Conservation (phyloP, 2,329 filamentous ascomycete species). For the Zasmidium cellare region DNA sequence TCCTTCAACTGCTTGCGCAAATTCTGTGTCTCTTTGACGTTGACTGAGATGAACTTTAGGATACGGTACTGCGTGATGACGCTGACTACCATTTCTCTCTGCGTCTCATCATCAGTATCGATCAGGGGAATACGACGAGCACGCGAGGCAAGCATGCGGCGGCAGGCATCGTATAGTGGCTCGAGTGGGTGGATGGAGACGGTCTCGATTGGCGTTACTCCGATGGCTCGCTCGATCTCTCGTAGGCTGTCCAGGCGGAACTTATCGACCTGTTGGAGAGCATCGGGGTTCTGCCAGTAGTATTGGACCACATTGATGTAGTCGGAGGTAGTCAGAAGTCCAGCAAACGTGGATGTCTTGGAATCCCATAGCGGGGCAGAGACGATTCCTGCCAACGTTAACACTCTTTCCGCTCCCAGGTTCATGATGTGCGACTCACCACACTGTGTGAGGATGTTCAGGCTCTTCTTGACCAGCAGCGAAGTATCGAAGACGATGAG, state of each 20-base stretch:
- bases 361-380: conserved; percentile 98
- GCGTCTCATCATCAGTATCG: conserved; percentile 91
- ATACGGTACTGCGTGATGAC: conserved; percentile 98
- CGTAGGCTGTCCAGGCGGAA: conserved; percentile 89
- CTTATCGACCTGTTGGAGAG: conserved; percentile 85
- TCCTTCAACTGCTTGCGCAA: conserved; percentile 85
- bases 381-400: conserved; percentile 71
- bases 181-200: conserved; percentile 90
- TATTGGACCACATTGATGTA: conserved; percentile 99
- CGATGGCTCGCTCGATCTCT: conserved; percentile 94
- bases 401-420: background rate
- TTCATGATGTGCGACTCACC: conserved; percentile 54
- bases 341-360: conserved; percentile 86
- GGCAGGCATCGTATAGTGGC: conserved; percentile 92
- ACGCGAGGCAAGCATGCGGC: conserved; percentile 89
- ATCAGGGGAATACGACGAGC: conserved; percentile 92
- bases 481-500: conserved; percentile 95
- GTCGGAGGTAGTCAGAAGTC: conserved; percentile 90
- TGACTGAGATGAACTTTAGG: conserved; percentile 97
- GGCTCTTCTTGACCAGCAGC: conserved; percentile 92
- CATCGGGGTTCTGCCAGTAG: conserved; percentile 95
- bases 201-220: conserved; percentile 87
- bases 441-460: conserved; percentile 94
- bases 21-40: conserved; percentile 82
- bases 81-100: conserved; percentile 87